Conservation (phyloP, 108 stramenopile species). For the Pseudonitzschia multiseries region DNA sequence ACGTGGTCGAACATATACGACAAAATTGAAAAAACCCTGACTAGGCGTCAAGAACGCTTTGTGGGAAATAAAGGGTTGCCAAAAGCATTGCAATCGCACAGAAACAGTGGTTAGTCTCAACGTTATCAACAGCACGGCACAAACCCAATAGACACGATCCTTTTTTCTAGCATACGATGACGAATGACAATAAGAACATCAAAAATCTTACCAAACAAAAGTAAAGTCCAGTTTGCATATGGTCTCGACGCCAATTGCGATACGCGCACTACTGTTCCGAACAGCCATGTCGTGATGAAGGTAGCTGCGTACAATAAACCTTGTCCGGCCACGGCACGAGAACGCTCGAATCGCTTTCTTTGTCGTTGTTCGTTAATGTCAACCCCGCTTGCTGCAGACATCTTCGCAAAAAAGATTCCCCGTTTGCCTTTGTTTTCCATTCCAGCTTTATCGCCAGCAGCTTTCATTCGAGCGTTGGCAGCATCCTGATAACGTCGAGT, state of each 20-base stretch:
- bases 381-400: not conserved
- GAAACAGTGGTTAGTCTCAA: no score
- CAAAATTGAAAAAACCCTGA: conserved; percentile 51
- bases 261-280: not conserved
- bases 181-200: not conserved
- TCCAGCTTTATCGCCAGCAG: no score
- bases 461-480: not conserved
- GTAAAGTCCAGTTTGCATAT: not conserved
- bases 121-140: not conserved
- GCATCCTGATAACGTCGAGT: not conserved
- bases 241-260: not conserved
- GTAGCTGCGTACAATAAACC: conserved; percentile 12
- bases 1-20: conserved; percentile 39
- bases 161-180: not conserved
- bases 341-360: not conserved
- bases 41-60: conserved; percentile 25
- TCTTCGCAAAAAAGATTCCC: not conserved
- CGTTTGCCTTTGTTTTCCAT: not conserved
- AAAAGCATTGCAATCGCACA: not conserved
- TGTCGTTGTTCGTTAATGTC: not conserved
- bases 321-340: conserved; percentile 11
- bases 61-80: not conserved
- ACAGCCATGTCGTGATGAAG: not conserved
- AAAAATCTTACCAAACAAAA: conserved; percentile 7
- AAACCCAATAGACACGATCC: not conserved